Evolutionary conservation across 345 rosid species (phyloP).

Genomic region (Fremontodendron californicum): DNA sequence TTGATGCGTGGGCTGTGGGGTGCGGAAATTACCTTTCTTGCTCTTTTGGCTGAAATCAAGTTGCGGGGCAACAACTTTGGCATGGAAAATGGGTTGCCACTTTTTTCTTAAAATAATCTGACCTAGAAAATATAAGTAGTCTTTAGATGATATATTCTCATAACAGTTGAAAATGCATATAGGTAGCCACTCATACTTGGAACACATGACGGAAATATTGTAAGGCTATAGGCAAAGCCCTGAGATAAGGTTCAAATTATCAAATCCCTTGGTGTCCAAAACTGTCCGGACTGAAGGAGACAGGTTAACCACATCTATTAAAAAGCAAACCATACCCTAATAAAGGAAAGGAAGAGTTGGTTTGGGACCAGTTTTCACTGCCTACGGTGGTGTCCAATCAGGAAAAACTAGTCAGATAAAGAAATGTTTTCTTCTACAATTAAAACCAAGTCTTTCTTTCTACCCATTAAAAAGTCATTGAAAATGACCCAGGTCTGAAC

Average conservation of each 20-base stretch:
- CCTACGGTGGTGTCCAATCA: conserved; percentile 9
- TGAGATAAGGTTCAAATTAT: conserved; percentile 3
- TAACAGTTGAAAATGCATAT: too few relatives aligned
- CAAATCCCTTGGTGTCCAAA: conserved; percentile 20
- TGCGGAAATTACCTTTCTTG: background rate
- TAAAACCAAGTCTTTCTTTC: conserved; percentile 14
- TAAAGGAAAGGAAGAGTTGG: background rate
- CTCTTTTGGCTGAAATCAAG: background rate
- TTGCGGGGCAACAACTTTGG: background rate
- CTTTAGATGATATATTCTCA: too few relatives aligned
- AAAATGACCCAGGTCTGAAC: conserved; percentile 25
- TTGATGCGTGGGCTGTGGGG: background rate
- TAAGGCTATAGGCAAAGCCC: conserved; percentile 6
- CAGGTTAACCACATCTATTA: conserved; percentile 18
- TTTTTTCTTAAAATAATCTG: background rate
- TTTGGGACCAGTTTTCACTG: conserved; percentile 7
- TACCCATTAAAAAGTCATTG: conserved; percentile 30
- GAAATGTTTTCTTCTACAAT: background rate
- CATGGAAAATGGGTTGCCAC: conserved; percentile 3
- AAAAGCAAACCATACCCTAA: conserved; percentile 4
- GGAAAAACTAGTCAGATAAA: background rate
- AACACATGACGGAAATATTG: background rate
- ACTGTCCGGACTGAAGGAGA: conserved; percentile 45
- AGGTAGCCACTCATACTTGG: background rate
- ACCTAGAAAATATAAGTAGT: too few relatives aligned